Evolutionary conservation across 2,329 filamentous ascomycete species (phyloP), one percentile per base, ranked within the genome.

Genomic region (Chrysosphaeria jannelii): DNA sequence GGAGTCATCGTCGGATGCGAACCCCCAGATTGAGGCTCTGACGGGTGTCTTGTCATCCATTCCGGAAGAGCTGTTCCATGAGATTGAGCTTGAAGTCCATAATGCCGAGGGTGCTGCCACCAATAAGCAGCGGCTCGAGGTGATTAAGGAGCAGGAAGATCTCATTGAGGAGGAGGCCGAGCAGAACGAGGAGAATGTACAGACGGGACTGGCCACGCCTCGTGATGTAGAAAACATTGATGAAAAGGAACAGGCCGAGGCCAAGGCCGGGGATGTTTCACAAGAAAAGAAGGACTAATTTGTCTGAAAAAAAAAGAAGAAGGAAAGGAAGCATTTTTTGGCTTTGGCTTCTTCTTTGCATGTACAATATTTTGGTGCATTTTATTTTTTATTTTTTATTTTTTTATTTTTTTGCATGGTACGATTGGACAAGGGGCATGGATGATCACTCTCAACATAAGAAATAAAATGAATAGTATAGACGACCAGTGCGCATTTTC

Each of bases 101-200:
- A 89, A 69, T 30, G 79, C 81, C 23, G 85, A 97, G 48, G 85
- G 85, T 30, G 81, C 79, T 8, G 85, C 85, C 13, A 97, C 85
- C 33, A 97, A 97, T 61, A 91, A 88, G 58, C 85, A 93, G 54
- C 71, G 85, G 42, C 69, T 97, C 20, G 85, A 97, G 51, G 85
- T 97, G 10, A 59, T 97, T 40, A 88, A 78, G 58, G 85, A 97
- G 51, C 85, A 97, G 51, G 74, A 97, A 44, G 85, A 91, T 42
- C 63, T 97, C 31, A 97, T 97, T 28, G 69, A 90, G 31, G 85
- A 97, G 41, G 85, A 97, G 53, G 88, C 81, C 32, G 62, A 85
- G 50, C 81, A 97, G 49, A 72, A 74, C 37, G 60, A 78, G 40
- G 61, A 69, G 42, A 75, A 72, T 45, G 64, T 72, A 42, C 65